These are phyloP conservation scores for Citropsis articulata DNA, from an alignment of 345 rosid genomes.

Conservation along the genomic window DNA sequence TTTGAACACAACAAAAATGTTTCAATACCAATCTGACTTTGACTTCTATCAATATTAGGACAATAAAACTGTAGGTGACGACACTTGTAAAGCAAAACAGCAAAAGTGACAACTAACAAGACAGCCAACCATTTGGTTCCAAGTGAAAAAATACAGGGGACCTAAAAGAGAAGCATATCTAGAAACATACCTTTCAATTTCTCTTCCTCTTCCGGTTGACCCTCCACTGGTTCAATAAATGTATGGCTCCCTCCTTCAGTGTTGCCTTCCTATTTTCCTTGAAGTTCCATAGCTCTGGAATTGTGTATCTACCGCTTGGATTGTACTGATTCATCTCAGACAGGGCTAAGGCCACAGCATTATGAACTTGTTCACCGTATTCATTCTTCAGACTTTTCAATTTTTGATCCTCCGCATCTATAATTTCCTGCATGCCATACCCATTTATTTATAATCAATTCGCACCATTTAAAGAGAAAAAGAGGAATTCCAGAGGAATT, in stretches of 20 bases:
- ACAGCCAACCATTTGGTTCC: neutral
- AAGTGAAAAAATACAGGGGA: neutral
- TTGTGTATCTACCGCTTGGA: slow-evolving; percentile 43
- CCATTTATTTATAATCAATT: neutral
- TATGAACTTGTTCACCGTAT: slow-evolving; percentile 28
- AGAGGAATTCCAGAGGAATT: neutral
- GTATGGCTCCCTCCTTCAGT: slow-evolving; percentile 31
- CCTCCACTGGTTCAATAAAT: slow-evolving; percentile 33
- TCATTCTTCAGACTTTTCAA: slow-evolving; percentile 37
- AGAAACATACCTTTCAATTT: no score
- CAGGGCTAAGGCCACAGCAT: slow-evolving; percentile 34
- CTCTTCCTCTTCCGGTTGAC: slow-evolving; percentile 16
- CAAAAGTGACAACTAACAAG: no score
- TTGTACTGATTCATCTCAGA: slow-evolving; percentile 42
- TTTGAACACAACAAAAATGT: neutral
- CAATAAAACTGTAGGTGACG: neutral
- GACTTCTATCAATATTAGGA: neutral
- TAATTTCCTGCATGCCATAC: slow-evolving; percentile 24
- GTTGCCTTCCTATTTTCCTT: slow-evolving; percentile 37
- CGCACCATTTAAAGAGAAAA: neutral
- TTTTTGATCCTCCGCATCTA: slow-evolving; percentile 40
- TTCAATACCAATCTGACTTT: neutral
- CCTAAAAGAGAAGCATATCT: no score
- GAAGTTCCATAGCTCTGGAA: slow-evolving; percentile 41
- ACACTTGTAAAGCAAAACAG: no score